These are phyloP conservation scores for Pisolithus thermaeus DNA, from an alignment of 1,284 basidiomycete genomes.

Conservation along the genomic window DNA sequence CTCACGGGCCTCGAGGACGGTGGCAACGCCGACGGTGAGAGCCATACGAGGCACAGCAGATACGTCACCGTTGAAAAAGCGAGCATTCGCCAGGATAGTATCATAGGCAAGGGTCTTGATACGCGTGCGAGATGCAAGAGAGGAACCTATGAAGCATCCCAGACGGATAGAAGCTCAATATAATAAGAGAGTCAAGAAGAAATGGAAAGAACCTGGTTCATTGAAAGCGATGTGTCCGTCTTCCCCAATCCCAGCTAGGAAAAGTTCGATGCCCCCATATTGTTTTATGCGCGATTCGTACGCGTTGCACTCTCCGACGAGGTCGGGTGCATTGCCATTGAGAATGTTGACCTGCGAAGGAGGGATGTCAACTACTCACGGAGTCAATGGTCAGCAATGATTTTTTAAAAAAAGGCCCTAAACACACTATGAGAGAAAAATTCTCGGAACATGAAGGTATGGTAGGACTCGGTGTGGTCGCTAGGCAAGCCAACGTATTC, in stretches of 20 bases:
- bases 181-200: background rate
- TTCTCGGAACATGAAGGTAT: constrained; percentile 89
- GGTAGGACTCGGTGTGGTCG: constrained; percentile 82
- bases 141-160: constrained; percentile 50
- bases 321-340: constrained; percentile 73
- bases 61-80: constrained; percentile 86
- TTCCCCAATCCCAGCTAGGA: constrained; percentile 87
- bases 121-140: constrained; percentile 77
- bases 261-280: constrained; percentile 83
- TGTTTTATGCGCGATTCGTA: constrained; percentile 79
- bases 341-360: constrained; percentile 80
- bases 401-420: background rate
- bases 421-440: constrained; percentile 74
- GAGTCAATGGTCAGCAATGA: background rate
- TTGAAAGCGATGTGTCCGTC: constrained; percentile 94
- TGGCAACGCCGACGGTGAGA: constrained; percentile 84
- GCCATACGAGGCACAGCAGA: constrained; percentile 84
- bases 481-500: constrained; percentile 83
- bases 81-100: constrained; percentile 87
- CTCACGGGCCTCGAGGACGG: constrained; percentile 78
- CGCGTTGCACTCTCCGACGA: constrained; percentile 76
- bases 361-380: constrained; percentile 71
- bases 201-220: constrained; percentile 55
- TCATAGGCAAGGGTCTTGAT: constrained; percentile 93
- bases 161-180: background rate